A percentile compares a stretch with the other conserved stretches of the same genome.
phyloP scores from a whole-genome alignment of 257 asterid species.

The Solanum piurae region DNA sequence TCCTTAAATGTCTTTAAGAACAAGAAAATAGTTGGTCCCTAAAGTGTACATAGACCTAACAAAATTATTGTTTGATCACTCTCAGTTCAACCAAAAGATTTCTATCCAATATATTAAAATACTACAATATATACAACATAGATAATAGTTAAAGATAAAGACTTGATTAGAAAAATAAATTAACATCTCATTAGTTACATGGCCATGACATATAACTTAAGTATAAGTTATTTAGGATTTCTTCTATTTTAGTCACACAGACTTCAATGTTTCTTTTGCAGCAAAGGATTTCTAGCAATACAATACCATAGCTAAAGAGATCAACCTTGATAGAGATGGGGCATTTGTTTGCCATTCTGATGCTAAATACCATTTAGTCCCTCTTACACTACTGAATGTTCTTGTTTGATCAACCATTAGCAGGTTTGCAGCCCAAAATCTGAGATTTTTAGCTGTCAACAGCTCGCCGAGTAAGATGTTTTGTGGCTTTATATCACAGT shows the following conservation, averaged over 20 bases:
- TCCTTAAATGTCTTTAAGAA: too few relatives aligned
- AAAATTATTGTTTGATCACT: too few relatives aligned
- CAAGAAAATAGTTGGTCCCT: too few relatives aligned
- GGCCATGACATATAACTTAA: too few relatives aligned
- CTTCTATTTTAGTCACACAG: neutral
- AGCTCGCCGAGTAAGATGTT: slow-evolving; percentile 7
- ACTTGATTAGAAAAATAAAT: too few relatives aligned
- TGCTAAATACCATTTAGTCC: slow-evolving; percentile 15
- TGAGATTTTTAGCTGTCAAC: slow-evolving; percentile 9
- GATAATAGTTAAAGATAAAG: too few relatives aligned
- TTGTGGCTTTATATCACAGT: slow-evolving; percentile 18
- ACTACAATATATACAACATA: too few relatives aligned
- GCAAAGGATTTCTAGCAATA: slow-evolving; percentile 8
- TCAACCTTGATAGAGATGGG: slow-evolving; percentile 14
- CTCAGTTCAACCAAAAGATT: too few relatives aligned
- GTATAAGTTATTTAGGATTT: neutral
- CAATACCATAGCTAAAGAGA: slow-evolving; percentile 9
- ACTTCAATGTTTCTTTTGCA: slow-evolving; percentile 5
- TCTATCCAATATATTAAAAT: too few relatives aligned
- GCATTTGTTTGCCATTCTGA: slow-evolving; percentile 8
- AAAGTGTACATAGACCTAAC: too few relatives aligned
- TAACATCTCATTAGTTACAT: too few relatives aligned
- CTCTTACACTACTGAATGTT: slow-evolving; percentile 7
- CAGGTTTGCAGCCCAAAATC: slow-evolving; percentile 10
- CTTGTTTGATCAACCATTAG: slow-evolving; percentile 19